Evolutionary conservation across 768 basidiomycete genomes (phyloP).

Genomic region (Paxillus rubicundulus): DNA sequence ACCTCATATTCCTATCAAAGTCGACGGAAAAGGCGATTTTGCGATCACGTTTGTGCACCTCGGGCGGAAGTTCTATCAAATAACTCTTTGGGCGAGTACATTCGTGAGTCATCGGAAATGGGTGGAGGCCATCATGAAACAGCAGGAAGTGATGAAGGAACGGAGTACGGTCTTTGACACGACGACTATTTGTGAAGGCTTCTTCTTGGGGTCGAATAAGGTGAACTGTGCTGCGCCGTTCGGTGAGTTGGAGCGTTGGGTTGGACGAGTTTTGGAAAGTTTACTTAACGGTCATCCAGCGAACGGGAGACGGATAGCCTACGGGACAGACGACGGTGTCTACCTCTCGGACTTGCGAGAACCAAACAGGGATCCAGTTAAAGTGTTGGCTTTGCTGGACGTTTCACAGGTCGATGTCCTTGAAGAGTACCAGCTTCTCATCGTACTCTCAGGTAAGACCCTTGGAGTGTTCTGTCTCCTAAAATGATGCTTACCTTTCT

Average conservation of each 20-base stretch:
- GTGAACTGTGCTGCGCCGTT: constrained; percentile 90
- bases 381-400: constrained; percentile 84
- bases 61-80: constrained; percentile 87
- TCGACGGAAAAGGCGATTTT: constrained; percentile 78
- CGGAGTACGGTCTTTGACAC: constrained; percentile 87
- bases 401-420: constrained; percentile 95
- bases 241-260: constrained; percentile 53
- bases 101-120: constrained; percentile 87
- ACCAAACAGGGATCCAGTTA: constrained; percentile 74
- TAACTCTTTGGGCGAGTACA: constrained; percentile 89
- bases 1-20: constrained; percentile 48
- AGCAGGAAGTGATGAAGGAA: constrained; percentile 82
- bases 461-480: background rate
- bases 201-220: constrained; percentile 80
- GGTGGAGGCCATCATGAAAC: constrained; percentile 88
- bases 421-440: constrained; percentile 95
- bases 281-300: constrained; percentile 42
- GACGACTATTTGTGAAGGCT: constrained; percentile 79
- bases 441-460: constrained; percentile 91
- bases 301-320: constrained; percentile 81
- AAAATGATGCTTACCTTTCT: background rate
- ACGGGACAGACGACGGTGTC: constrained; percentile 97
- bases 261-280: background rate
- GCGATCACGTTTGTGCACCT: constrained; percentile 93
- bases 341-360: constrained; percentile 89